Conservation (phyloP, 495 filamentous ascomycete genomes). For the Clavariopsis aquatica region DNA sequence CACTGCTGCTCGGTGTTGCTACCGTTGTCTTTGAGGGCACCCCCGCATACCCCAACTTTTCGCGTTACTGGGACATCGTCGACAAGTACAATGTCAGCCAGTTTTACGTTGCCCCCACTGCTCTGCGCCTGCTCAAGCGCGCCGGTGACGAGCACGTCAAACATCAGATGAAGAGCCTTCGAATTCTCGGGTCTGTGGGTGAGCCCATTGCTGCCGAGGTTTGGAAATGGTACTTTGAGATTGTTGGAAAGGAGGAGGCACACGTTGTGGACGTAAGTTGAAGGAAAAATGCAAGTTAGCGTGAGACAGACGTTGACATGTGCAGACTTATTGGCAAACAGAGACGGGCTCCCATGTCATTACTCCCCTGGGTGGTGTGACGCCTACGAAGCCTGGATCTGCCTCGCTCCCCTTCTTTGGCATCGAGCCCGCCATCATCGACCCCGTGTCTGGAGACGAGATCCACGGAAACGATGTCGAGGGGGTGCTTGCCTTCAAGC, state of each 20-base stretch:
- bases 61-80: conserved; percentile 97
- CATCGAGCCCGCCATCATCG: conserved; percentile 96
- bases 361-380: conserved; percentile 72
- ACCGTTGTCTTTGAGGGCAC: conserved; percentile 99
- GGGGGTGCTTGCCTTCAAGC: conserved; percentile 96
- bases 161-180: conserved; percentile 81
- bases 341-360: conserved; percentile 96
- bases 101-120: conserved; percentile 98
- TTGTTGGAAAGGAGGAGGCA: conserved; percentile 89
- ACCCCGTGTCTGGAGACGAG: conserved; percentile 92
- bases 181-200: conserved; percentile 93
- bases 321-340: conserved; percentile 99
- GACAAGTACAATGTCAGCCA: conserved; percentile 93
- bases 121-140: conserved; percentile 87
- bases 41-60: conserved; percentile 96
- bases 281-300: conserved; percentile 11
- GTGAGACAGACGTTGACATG: conserved; percentile 16
- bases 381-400: conserved; percentile 75
- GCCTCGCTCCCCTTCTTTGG: conserved; percentile 92
- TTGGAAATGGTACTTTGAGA: conserved; percentile 99
- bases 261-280: conserved; percentile 89
- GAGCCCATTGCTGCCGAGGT: conserved; percentile 98
- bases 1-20: conserved; percentile 84
- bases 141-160: conserved; percentile 91
- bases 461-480: conserved; percentile 96